A percentile compares a stretch with the other conserved stretches of the same genome.
Evolutionary conservation across 2,329 filamentous ascomycete species (phyloP).

Genomic region (Nigrospora oryzae): DNA sequence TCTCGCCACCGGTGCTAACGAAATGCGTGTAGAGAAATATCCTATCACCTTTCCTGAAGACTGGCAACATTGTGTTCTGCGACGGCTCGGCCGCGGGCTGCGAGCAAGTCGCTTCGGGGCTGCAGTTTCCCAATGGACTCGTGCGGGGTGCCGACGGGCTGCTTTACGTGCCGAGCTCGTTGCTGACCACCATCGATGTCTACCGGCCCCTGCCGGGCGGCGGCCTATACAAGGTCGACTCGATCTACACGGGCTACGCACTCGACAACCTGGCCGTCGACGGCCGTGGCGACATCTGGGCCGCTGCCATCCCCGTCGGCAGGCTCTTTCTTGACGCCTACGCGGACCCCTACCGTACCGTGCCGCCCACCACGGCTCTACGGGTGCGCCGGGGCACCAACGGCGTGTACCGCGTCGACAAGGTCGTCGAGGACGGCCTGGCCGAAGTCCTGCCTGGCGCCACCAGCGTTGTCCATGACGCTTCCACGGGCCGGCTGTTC

Average conservation of each 20-base stretch:
- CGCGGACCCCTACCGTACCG: slow-evolving; percentile 10
- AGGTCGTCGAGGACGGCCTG: slow-evolving; percentile 16
- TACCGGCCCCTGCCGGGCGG: slow-evolving; percentile 4
- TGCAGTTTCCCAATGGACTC: slow-evolving; percentile 23
- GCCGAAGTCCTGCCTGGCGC: slow-evolving; percentile 14
- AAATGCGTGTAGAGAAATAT: slow-evolving; percentile 5
- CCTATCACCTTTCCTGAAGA: slow-evolving; percentile 12
- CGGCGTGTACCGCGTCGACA: slow-evolving; percentile 11
- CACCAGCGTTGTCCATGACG: slow-evolving; percentile 17
- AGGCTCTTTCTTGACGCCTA: slow-evolving; percentile 6
- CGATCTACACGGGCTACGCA: slow-evolving; percentile 10
- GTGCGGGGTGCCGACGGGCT: slow-evolving; percentile 12
- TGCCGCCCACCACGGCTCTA: slow-evolving; percentile 9
- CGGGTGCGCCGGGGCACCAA: slow-evolving; percentile 10
- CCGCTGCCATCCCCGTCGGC: slow-evolving; percentile 11
- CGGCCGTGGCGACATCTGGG: slow-evolving; percentile 14
- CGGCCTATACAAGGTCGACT: slow-evolving; percentile 8
- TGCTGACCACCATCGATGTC: slow-evolving; percentile 8
- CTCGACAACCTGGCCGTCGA: slow-evolving; percentile 19
- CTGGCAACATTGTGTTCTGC: slow-evolving; percentile 20
- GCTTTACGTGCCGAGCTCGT: slow-evolving; percentile 21
- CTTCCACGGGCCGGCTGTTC: slow-evolving; percentile 17
- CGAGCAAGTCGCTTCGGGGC: slow-evolving; percentile 13
- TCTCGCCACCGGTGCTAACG: background rate
- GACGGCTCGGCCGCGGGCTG: slow-evolving; percentile 1